Percentiles rank a stretch among this genome's conserved stretches.
phyloP scores from a whole-genome alignment of 371 early-diverging fungal genomes.

The Phascolomyces articulosus region DNA sequence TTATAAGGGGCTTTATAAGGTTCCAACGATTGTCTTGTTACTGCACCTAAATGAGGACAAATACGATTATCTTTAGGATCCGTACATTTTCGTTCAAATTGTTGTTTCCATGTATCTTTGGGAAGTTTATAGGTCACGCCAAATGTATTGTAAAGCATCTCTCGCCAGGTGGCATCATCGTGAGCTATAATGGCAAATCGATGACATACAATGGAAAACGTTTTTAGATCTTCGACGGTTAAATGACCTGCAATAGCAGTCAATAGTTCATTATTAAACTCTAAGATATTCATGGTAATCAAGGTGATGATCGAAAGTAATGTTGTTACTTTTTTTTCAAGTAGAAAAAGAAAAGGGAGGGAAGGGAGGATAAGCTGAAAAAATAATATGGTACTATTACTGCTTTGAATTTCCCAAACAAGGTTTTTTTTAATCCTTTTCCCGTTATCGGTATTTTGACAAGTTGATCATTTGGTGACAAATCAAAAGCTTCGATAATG shows the following conservation, averaged over 20 bases:
- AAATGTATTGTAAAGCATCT: conserved; percentile 37
- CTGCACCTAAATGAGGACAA: conserved; percentile 47
- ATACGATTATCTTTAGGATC: conserved; percentile 42
- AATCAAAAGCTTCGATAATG: too few relatives aligned
- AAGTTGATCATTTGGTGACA: too few relatives aligned
- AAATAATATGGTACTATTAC: too few relatives aligned
- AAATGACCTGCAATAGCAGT: conserved; percentile 42
- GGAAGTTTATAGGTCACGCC: conserved; percentile 49
- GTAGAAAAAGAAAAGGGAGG: neutral
- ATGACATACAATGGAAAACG: conserved; percentile 32
- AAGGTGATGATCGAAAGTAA: neutral
- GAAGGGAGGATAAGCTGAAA: too few relatives aligned
- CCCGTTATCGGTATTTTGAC: too few relatives aligned
- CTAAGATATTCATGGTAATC: conserved; percentile 5
- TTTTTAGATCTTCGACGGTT: conserved; percentile 24
- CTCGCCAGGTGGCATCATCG: conserved; percentile 45
- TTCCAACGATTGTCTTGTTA: conserved; percentile 23
- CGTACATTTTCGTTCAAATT: conserved; percentile 34
- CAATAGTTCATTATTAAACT: conserved; percentile 40
- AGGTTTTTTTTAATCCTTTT: too few relatives aligned
- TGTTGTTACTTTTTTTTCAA: too few relatives aligned
- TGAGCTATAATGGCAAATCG: conserved; percentile 34
- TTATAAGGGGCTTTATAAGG: conserved; percentile 41
- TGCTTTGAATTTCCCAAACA: too few relatives aligned
- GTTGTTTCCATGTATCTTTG: conserved; percentile 39